A percentile compares a stretch with the other conserved stretches of the same genome.
phyloP scores from a whole-genome alignment of 2,329 filamentous ascomycete species.

The Microsporum ferrugineum region DNA sequence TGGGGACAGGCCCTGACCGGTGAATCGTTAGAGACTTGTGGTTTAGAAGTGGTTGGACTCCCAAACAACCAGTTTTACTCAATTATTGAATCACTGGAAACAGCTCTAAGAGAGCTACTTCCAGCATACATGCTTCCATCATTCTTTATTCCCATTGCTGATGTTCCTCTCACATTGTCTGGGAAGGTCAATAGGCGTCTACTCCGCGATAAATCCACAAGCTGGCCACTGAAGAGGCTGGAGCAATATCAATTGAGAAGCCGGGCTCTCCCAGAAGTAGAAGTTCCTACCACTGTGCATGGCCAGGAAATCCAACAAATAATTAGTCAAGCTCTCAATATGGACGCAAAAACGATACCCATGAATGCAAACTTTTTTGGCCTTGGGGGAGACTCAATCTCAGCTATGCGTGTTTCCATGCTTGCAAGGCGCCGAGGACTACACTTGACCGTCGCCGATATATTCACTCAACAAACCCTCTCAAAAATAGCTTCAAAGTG shows the following conservation, averaged over 20 bases:
- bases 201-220: neutral
- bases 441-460: constrained; percentile 2
- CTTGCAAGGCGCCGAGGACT: neutral
- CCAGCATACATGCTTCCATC: constrained; percentile 3
- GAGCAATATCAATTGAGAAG: neutral
- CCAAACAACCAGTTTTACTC: neutral
- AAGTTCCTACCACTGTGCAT: neutral
- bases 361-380: constrained; percentile 6
- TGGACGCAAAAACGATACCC: neutral
- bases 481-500: neutral
- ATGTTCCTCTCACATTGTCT: constrained; percentile 15
- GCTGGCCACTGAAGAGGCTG: neutral
- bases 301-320: neutral
- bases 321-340: neutral
- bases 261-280: neutral
- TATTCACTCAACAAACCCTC: neutral
- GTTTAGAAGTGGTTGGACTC: neutral
- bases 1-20: neutral
- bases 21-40: neutral
- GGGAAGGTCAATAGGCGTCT: constrained; percentile 24
- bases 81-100: neutral
- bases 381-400: constrained; percentile 30
- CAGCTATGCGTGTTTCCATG: constrained; percentile 21
- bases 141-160: neutral
- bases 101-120: neutral